These are phyloP conservation scores for Stagonosporopsis rhizophila DNA, from an alignment of 2,329 filamentous ascomycete species.

Conservation along the genomic window DNA sequence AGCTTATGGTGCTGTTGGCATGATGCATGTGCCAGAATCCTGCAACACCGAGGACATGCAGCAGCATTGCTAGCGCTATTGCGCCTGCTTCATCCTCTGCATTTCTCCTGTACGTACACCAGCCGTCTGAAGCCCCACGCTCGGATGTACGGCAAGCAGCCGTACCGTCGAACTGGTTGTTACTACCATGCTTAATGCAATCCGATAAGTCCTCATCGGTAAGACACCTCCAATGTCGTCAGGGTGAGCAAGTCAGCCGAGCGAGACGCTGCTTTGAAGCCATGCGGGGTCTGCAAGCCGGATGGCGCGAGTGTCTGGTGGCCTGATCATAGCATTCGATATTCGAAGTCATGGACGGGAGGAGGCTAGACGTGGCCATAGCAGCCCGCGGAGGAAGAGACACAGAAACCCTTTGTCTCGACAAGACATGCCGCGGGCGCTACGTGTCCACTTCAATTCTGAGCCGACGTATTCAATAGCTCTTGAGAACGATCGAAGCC, in stretches of 20 bases:
- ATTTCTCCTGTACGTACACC: neutral
- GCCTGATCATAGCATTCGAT: neutral
- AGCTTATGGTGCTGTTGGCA: neutral
- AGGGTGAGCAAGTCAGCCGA: slow-evolving; percentile 14
- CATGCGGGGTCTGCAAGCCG: neutral
- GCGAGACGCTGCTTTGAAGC: neutral
- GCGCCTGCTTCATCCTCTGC: neutral
- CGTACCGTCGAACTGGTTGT: neutral
- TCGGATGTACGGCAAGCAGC: slow-evolving; percentile 5
- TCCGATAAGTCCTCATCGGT: slow-evolving; percentile 10
- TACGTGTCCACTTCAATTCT: neutral
- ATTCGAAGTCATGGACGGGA: neutral
- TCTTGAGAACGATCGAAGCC: neutral
- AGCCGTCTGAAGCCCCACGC: neutral
- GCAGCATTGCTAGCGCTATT: slow-evolving; percentile 1
- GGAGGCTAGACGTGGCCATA: neutral
- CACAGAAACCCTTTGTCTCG: neutral
- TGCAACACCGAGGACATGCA: neutral
- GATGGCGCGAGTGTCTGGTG: neutral
- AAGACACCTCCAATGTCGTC: neutral
- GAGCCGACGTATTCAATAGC: neutral
- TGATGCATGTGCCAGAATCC: slow-evolving; percentile 1
- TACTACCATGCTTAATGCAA: neutral
- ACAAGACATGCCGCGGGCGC: no score
- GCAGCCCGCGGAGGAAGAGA: neutral